These are phyloP conservation scores for Rossbeevera mucosa DNA, from an alignment of 768 basidiomycete genomes.

Conservation along the genomic window DNA sequence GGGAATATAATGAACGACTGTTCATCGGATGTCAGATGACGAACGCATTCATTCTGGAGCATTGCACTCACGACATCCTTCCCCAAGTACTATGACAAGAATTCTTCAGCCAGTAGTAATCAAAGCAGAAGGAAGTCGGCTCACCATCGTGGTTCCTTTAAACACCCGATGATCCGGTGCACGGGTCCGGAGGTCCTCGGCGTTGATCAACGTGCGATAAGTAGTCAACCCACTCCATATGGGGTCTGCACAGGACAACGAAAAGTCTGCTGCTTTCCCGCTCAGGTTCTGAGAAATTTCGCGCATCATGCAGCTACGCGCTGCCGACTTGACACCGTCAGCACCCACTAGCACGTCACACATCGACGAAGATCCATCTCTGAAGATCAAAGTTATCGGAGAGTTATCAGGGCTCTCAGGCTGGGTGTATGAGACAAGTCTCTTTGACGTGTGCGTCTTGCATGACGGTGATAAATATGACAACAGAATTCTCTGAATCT, in stretches of 20 bases:
- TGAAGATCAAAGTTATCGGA: conserved; percentile 48
- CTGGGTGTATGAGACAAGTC: conserved; percentile 53
- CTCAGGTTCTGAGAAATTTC: conserved; percentile 30
- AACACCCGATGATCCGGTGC: conserved; percentile 47
- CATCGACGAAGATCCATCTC: conserved; percentile 53
- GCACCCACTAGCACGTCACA: conserved; percentile 68
- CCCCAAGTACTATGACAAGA: conserved; percentile 50
- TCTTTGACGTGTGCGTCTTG: conserved; percentile 51
- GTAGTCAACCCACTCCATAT: conserved; percentile 55
- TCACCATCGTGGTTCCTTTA: conserved; percentile 44
- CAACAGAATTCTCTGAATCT: conserved; percentile 60
- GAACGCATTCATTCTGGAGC: background rate
- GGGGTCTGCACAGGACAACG: conserved; percentile 45
- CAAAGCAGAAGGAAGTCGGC: conserved; percentile 7
- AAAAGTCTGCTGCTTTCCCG: conserved; percentile 38
- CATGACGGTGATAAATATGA: conserved; percentile 43
- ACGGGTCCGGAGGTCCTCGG: conserved; percentile 40
- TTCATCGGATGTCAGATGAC: background rate
- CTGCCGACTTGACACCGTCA: conserved; percentile 59
- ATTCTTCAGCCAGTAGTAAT: background rate
- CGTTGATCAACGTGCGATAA: conserved; percentile 57
- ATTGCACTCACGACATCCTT: conserved; percentile 39
- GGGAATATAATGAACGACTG: conserved; percentile 63
- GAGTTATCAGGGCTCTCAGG: conserved; percentile 27
- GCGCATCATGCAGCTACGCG: conserved; percentile 34